Conservation (phyloP, 495 filamentous ascomycete genomes). For the Aspergillus cavernicola region DNA sequence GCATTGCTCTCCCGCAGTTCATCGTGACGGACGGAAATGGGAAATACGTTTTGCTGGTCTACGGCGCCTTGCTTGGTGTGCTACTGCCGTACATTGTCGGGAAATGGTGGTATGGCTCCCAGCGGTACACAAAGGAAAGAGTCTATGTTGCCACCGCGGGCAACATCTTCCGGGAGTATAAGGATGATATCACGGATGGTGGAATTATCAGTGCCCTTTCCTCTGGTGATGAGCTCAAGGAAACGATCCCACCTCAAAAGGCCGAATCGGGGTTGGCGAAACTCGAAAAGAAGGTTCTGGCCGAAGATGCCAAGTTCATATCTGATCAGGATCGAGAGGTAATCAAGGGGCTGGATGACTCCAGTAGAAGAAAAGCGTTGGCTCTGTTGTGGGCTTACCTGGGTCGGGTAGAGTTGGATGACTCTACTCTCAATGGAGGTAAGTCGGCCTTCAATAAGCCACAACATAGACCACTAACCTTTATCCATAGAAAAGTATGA, state of each 20-base stretch:
- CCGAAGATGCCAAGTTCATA: constrained; percentile 49
- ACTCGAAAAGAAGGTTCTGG: constrained; percentile 72
- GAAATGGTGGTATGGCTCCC: constrained; percentile 97
- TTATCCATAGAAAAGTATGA: constrained; percentile 58
- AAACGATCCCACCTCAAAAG: constrained; percentile 66
- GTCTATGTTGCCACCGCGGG: constrained; percentile 89
- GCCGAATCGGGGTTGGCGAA: constrained; percentile 72
- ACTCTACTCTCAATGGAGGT: constrained; percentile 66
- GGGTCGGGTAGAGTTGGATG: constrained; percentile 74
- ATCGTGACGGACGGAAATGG: constrained; percentile 90
- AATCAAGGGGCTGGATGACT: constrained; percentile 69
- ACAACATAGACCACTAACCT: constrained; percentile 6
- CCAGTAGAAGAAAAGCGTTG: constrained; percentile 76
- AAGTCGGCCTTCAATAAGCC: constrained; percentile 34
- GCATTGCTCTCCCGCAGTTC: constrained; percentile 91
- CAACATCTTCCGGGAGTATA: constrained; percentile 87
- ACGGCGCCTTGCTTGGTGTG: constrained; percentile 81
- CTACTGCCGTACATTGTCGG: constrained; percentile 90
- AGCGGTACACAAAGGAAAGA: constrained; percentile 84
- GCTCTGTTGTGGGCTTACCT: constrained; percentile 93
- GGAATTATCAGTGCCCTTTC: constrained; percentile 78
- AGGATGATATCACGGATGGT: constrained; percentile 73
- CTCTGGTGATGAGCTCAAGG: constrained; percentile 75
- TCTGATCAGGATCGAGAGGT: constrained; percentile 55
- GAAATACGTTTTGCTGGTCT: constrained; percentile 90